These are phyloP conservation scores for Tricholoma flavovirens DNA, from an alignment of 768 basidiomycete species.

Conservation along the genomic window DNA sequence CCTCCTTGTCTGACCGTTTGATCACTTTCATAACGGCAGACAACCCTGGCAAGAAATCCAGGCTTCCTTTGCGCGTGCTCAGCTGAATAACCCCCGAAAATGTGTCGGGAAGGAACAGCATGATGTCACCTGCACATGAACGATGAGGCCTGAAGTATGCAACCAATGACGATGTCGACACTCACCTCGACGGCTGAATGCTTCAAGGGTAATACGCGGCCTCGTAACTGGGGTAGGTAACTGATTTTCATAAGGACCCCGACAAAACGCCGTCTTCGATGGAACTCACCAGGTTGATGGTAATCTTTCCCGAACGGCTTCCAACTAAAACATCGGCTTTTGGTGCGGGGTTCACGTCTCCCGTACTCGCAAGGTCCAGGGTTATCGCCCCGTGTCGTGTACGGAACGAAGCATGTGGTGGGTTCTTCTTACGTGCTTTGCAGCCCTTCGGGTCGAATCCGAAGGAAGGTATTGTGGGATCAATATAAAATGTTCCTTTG, in stretches of 20 bases:
- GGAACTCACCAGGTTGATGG: slow-evolving; percentile 32
- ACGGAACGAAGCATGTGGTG: slow-evolving; percentile 36
- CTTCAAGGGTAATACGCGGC: slow-evolving; percentile 34
- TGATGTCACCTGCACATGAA: slow-evolving; percentile 17
- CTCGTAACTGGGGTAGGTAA: slow-evolving; percentile 25
- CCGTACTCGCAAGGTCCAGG: slow-evolving; percentile 33
- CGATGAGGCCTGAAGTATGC: slow-evolving; percentile 1
- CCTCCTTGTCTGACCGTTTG: slow-evolving; percentile 27
- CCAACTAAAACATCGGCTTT: slow-evolving; percentile 34
- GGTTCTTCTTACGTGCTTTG: slow-evolving; percentile 22
- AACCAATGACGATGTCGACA: neutral
- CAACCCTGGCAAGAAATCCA: slow-evolving; percentile 26
- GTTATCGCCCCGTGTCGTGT: slow-evolving; percentile 35
- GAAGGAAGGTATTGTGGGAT: slow-evolving; percentile 28
- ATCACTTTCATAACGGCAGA: slow-evolving; percentile 21
- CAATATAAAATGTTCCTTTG: slow-evolving; percentile 37
- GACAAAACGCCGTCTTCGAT: neutral
- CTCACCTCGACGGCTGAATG: slow-evolving; percentile 29
- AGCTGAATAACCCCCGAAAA: slow-evolving; percentile 27
- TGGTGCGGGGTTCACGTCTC: slow-evolving; percentile 21
- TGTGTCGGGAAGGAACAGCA: slow-evolving; percentile 21
- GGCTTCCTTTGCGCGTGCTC: slow-evolving; percentile 16
- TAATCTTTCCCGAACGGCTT: slow-evolving; percentile 32
- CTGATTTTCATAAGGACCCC: slow-evolving; percentile 13
- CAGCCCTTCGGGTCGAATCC: slow-evolving; percentile 16